Base-by-base conservation (phyloP, 179 eudicot genomes). In the Drosera spatulata region DNA sequence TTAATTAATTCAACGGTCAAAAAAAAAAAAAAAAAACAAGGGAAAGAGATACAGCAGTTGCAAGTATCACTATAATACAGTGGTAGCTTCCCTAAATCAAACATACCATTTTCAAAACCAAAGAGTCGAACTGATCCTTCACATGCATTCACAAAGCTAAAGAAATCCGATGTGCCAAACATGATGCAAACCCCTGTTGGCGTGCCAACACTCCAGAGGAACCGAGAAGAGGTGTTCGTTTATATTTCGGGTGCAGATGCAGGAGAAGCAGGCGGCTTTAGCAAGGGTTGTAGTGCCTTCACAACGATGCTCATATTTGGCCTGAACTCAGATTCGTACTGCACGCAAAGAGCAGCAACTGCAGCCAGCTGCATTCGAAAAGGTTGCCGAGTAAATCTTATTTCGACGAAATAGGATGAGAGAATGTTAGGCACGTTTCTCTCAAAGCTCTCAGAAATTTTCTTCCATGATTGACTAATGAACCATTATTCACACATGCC, bases 301-400 rank as follows among this genome's bases (percentile, higher is more conserved):
- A 78, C 82, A 56, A 78, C 82, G 58, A 78, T 78, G 71, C 79
- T 69, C 79, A 78, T 75, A 58, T 78, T 78, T 55, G 82, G 82
- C 58, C 82, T 49, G 62, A 78, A 78, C 61, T 78, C 82, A 9
- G 82, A 60, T 70, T 78, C 82, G 14, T 78, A 78, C 65, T 78
- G 82, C 67, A 78, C 82, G 3, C 82, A 78, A 41, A 78, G 53
- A 4, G 82, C 82, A 61, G 82, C 79, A 9, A 78, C 82, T 41
- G 82, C 82, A 14, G 82, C 82, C 72, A 78, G 58, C 82, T 78
- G 82, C 69, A 71, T 55, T 54, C 42, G 39, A 39, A 33, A 22
- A 39, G 39, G 13, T 4, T 7, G 9, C 1, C 33, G 14, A 0
- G 7, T 42, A 5, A 37, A 12, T 40, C 14, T 58, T 13, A 7